Evolutionary conservation across 2,329 filamentous ascomycete species (phyloP).

Genomic region (Colletotrichum liriopes): DNA sequence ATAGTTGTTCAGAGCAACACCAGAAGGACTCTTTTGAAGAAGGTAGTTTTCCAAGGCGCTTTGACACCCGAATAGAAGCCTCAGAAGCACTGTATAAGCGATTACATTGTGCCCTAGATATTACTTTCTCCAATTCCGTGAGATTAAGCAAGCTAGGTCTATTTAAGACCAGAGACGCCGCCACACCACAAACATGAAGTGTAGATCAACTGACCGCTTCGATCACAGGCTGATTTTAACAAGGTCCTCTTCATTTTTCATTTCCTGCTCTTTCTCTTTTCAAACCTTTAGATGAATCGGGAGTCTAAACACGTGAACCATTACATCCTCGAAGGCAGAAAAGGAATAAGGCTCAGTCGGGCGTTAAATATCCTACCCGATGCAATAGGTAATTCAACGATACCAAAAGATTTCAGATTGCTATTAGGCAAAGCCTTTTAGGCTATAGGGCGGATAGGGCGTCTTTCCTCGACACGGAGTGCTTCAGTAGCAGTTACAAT

Average conservation of each 20-base stretch:
- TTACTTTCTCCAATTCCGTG: too few relatives aligned
- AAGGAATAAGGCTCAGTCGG: background rate
- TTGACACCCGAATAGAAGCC: too few relatives aligned
- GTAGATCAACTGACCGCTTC: background rate
- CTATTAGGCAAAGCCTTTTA: background rate
- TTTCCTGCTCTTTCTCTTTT: too few relatives aligned
- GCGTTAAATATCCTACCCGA: fast-evolving
- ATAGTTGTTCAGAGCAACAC: too few relatives aligned
- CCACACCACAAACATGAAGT: background rate
- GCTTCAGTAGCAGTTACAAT: background rate
- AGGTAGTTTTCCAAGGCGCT: too few relatives aligned
- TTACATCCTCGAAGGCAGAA: background rate
- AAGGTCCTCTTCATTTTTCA: too few relatives aligned
- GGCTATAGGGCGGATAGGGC: background rate
- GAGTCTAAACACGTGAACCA: background rate
- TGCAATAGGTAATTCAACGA: background rate
- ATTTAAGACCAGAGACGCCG: background rate
- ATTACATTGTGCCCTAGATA: too few relatives aligned
- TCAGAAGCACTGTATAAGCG: too few relatives aligned
- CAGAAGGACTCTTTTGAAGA: too few relatives aligned
- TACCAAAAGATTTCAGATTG: background rate
- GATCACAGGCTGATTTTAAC: background rate
- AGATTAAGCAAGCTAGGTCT: too few relatives aligned
- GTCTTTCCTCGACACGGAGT: background rate
- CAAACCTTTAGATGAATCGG: background rate